phyloP scores from a whole-genome alignment of 108 stramenopile genomes.

The Cyclostephanos invisitatus region DNA sequence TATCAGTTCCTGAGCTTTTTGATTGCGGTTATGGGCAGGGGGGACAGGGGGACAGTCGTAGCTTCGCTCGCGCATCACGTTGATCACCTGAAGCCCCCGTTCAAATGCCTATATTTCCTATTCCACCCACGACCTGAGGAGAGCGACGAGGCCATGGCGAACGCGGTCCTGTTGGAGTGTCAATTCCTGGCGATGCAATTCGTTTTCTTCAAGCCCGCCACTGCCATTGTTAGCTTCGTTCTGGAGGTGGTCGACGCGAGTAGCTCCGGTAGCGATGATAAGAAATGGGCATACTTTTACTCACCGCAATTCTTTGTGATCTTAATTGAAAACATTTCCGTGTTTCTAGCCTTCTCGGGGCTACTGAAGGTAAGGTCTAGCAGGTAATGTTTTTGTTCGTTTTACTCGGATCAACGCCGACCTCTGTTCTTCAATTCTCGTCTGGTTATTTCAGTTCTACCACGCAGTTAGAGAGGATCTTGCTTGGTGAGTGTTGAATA shows the following conservation, averaged over 20 bases:
- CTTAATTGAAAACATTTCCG: constrained; percentile 79
- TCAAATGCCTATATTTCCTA: constrained; percentile 47
- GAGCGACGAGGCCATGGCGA: constrained; percentile 70
- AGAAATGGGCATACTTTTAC: constrained; percentile 59
- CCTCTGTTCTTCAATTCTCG: not conserved
- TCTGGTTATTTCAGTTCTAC: constrained; percentile 53
- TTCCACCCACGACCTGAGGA: constrained; percentile 66
- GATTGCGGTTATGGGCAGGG: constrained; percentile 81
- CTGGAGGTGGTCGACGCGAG: constrained; percentile 22
- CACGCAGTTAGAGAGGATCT: constrained; percentile 80
- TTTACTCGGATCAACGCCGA: not conserved
- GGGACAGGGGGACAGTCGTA: constrained; percentile 65
- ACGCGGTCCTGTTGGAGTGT: constrained; percentile 83
- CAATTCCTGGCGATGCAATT: constrained; percentile 86
- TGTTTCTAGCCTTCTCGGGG: constrained; percentile 84
- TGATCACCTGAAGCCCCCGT: constrained; percentile 64
- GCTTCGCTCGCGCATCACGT: constrained; percentile 58
- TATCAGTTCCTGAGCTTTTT: constrained; percentile 84
- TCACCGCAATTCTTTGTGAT: constrained; percentile 66
- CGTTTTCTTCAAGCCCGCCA: constrained; percentile 76
- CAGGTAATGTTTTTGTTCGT: not conserved
- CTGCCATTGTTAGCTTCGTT: constrained; percentile 60
- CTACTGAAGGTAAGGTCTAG: constrained; percentile 54
- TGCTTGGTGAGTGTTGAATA: constrained; percentile 51
- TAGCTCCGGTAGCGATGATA: constrained; percentile 6